Evolutionary conservation across 495 filamentous ascomycete species (phyloP), one percentile per base, ranked within the genome.

Genomic region (Aspergillus steynii): DNA sequence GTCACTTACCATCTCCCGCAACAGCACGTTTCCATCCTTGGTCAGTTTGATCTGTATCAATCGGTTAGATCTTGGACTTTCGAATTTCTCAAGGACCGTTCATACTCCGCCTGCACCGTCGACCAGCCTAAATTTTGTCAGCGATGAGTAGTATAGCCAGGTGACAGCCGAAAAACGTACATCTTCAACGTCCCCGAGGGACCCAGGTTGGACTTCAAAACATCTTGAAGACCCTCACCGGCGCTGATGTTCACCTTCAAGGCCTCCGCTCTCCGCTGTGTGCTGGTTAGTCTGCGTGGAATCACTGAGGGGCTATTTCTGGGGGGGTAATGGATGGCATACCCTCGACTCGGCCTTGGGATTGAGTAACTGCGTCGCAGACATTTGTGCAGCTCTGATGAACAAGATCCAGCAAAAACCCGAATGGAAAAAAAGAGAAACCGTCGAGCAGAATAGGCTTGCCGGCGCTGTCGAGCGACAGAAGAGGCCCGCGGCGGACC

Each of bases 271-370:
- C 95, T 85, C 83, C 95, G 85, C 92, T 96, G 76, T 65, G 65
- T 53, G 66, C 62, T 77, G 75, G 78, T 76, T 42, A 82, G 74
- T 75, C 70, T 59, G 53, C 63, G 58, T 70, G 67, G 68, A 71
- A 61, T 64, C 67, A 62, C 61, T 63, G 62, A 67, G 65, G 61
- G 66, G 69, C 65, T 64, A 64, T 60, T 68, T 61, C 61, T 63
- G 64, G 58, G 56, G 64, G 52, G 52, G 64, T 10, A 62, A 29
- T 31, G 29, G 29, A 53, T 26, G 54, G 55, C 88, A 67, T 80
- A 96, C 93, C 77, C 96, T 86, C 50, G 92, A 96, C 80, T 99
- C 95, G 68, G 95, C 95, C 79, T 98, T 98, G 37, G 94, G 94
- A 74, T 99, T 99, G 28, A 99, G 88, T 68, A 99, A 85, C 83